Base-by-base conservation (phyloP, 108 stramenopile genomes). In the Schizochytrium sp. region DNA sequence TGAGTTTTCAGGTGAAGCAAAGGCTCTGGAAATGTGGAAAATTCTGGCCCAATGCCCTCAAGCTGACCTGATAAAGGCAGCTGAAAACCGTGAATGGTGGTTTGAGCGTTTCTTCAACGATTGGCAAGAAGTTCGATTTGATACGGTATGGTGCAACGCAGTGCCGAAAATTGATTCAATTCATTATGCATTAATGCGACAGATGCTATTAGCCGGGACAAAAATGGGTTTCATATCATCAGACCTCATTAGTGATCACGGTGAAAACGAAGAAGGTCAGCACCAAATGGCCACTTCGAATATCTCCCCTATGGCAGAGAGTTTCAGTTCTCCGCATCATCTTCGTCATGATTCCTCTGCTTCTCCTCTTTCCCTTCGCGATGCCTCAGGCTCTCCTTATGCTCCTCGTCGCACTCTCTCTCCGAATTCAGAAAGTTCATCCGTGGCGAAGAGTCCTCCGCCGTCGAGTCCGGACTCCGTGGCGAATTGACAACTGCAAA, bases 111-210 rank as follows among this genome's bases (percentile, higher is more conserved):
- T 83, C 55, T 83, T 2, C 55, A 10, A 12, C 4, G 47, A 49
- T 1, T 83, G 50, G 47, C 3, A 83, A 69, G 64, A 69, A 2
- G 28, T 69, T 15, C 76, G 50, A 47, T 83, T 40, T 42, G 76
- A 83, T 1, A 83, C 38, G 53, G 55, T 40, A 38, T 83, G 53
- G 76, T 83, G 50, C 76, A 7, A 83, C 12, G 76, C 76, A 5
- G 50, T 83, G 5, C 50, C 76, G 50, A 40, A 83, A 28, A 47
- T 38, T 0, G 47, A 55, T 40, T 49, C 47, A 53, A 15, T 69
- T 15, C 76, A 55, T n/a, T 13, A 17, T 10, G 28, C 5, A 2
- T 53, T 83, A 10, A 19, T 83, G 53, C 76, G 0, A 10, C 76
- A 2, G 28, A 83, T 83, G 45, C 13, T 83, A 5, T 1, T 53